Evolutionary conservation across 345 rosid species (phyloP).

Genomic region (Eucalyptus brandiana): DNA sequence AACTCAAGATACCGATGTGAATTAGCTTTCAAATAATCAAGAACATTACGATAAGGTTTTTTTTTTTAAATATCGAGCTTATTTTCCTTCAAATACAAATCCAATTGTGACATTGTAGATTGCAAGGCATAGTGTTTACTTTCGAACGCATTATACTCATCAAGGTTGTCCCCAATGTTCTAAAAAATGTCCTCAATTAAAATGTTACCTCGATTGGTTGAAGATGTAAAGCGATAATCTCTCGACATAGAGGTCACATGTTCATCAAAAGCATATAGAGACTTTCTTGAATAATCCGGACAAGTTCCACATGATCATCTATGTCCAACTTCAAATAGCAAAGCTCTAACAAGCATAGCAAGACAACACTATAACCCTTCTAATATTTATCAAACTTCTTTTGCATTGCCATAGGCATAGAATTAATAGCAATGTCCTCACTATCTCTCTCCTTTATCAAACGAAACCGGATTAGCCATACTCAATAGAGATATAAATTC

Average conservation of each 20-base stretch:
- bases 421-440: neutral
- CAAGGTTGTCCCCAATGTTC: no score
- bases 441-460: neutral
- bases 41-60: no score
- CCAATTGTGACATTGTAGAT: no score
- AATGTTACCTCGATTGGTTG: no score
- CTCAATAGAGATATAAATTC: neutral
- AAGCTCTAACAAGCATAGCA: neutral
- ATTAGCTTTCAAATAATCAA: no score
- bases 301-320: neutral
- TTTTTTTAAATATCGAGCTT: no score
- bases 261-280: neutral
- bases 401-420: neutral
- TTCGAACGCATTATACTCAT: no score
- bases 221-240: neutral
- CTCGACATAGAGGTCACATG: neutral
- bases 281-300: neutral
- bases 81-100: no score
- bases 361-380: neutral
- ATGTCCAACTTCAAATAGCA: neutral
- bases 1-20: no score
- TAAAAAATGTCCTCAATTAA: no score
- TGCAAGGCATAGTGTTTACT: no score
- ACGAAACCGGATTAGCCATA: rapidly evolving
- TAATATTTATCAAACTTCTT: neutral